A percentile compares a stretch with the other conserved stretches of the same genome.
phyloP scores from a whole-genome alignment of 768 basidiomycete species.

The Tulasnella sp. region DNA sequence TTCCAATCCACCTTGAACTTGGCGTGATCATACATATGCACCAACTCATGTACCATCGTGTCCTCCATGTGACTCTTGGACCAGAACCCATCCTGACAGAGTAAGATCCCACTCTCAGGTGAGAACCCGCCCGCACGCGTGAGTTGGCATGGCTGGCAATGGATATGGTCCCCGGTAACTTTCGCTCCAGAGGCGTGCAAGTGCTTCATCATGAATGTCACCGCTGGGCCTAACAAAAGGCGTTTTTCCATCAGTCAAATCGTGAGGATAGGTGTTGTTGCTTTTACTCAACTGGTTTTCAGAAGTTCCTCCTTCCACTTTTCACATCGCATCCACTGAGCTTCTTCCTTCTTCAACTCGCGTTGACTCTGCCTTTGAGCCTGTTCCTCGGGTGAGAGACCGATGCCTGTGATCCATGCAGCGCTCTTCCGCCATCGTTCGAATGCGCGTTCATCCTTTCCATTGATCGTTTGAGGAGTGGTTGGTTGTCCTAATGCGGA shows the following conservation, averaged over 20 bases:
- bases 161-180: conserved; percentile 59
- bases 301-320: conserved; percentile 58
- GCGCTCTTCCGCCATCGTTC: conserved; percentile 44
- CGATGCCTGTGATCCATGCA: conserved; percentile 41
- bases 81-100: conserved; percentile 79
- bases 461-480: neutral
- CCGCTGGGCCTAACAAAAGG: conserved; percentile 53
- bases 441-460: conserved; percentile 27
- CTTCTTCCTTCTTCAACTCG: conserved; percentile 29
- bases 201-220: conserved; percentile 89
- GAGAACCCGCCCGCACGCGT: conserved; percentile 71
- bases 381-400: conserved; percentile 37
- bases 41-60: conserved; percentile 83
- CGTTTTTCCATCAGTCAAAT: neutral
- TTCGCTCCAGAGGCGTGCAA: conserved; percentile 63
- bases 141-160: conserved; percentile 75
- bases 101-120: conserved; percentile 62
- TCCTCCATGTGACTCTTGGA: conserved; percentile 84
- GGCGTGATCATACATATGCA: conserved; percentile 94
- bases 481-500: too few species aligned
- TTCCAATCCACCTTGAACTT: conserved; percentile 89
- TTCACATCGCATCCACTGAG: conserved; percentile 44
- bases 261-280: neutral
- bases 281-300: conserved; percentile 42
- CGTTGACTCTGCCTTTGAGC: conserved; percentile 23